Evolutionary conservation across 441 rosid species (phyloP), one percentile per base, ranked within the genome.

Genomic region (Erodium moschatum): DNA sequence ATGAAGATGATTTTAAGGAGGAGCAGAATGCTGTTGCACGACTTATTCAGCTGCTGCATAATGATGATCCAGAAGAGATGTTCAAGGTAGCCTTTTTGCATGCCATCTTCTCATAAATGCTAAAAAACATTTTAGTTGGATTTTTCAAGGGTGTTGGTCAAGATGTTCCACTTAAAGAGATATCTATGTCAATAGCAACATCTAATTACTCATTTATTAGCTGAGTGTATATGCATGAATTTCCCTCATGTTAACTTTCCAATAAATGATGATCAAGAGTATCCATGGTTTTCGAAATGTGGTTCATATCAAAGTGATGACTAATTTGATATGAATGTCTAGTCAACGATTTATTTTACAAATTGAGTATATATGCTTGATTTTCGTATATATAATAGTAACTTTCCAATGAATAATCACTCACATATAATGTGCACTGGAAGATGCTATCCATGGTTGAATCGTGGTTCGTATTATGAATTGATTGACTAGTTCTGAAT

Each of bases 11-110:
- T 81, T 94, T 91, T 76, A 87, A 85, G 78, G 97, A 88, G 81
- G 97, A 91, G 82, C 99, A 94, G 80, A 91, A 86, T 84, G 87
- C 97, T 66, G 97, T 94, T 73, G 90, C 97, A 24, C 94, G 97
- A 69, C 94, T 94, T 67, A 89, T 89, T 80, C 97, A 89, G 83
- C 86, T 91, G 97, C 78, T 91, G 69, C 77, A 82, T 75, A 87
- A 82, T 82, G 96, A 91, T 71, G 96, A 91, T 71, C 83, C 83
- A 27, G 99, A 91, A 78, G 97, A 94, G 84, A 91, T 91, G 97
- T 91, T 85, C 70, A 88, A 94, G 99, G 99, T 94, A 80, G 56
- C 10, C 10, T 50, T 18, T 27, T 13, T 58, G 50, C 67, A 29
- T 19, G 58, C 63, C 38, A 42, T 29, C 1, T 54, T 33, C 16